These are phyloP conservation scores for Flaveria robusta DNA, from an alignment of 129 eudicot genomes.

Conservation along the genomic window DNA sequence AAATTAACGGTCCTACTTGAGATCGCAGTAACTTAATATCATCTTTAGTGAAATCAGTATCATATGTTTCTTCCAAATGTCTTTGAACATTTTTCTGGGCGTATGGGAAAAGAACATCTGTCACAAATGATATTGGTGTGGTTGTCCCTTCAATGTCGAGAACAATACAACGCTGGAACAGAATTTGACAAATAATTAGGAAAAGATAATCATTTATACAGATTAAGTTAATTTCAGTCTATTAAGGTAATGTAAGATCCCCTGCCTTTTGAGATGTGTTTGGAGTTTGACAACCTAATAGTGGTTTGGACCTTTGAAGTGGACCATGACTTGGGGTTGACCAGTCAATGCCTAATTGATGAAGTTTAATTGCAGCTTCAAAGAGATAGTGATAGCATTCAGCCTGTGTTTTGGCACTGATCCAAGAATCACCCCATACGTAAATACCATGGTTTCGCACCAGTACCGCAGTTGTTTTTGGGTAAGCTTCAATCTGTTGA, in stretches of 20 bases:
- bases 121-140: conserved; percentile 91
- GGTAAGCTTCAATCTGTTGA: conserved; percentile 88
- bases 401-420: conserved; percentile 98
- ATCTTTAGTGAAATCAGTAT: conserved; percentile 70
- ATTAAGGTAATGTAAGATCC: conserved; percentile 25
- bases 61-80: conserved; percentile 87
- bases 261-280: conserved; percentile 49
- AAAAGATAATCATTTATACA: conserved; percentile 30
- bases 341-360: conserved; percentile 94
- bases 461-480: conserved; percentile 95
- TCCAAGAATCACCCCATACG: conserved; percentile 98
- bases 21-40: conserved; percentile 74
- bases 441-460: conserved; percentile 96
- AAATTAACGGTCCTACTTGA: conserved; percentile 59
- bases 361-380: conserved; percentile 96
- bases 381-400: conserved; percentile 98
- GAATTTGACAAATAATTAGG: not conserved
- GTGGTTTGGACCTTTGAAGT: conserved; percentile 42
- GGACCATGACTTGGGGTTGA: conserved; percentile 93
- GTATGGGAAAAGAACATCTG: conserved; percentile 95
- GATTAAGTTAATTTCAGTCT: conserved; percentile 28
- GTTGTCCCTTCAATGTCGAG: conserved; percentile 99
- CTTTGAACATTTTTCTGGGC: conserved; percentile 82
- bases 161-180: conserved; percentile 78
- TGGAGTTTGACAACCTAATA: conserved; percentile 31